Conservation (phyloP, 2,329 filamentous ascomycete genomes). For the Fusarium sp. region DNA sequence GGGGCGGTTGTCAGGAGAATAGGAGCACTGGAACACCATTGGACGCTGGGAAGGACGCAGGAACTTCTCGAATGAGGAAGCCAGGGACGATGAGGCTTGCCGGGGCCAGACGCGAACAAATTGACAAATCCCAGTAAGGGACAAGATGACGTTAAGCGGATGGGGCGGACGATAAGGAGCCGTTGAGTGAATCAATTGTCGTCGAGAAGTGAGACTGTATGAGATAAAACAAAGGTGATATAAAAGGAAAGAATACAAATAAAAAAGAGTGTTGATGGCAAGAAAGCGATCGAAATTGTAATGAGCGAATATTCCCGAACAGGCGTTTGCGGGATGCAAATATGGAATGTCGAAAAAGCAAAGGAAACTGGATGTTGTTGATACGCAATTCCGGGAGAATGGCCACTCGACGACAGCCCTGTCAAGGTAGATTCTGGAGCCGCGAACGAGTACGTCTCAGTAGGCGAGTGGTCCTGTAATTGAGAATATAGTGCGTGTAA, state of each 20-base stretch:
- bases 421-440: background rate
- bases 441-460: slow-evolving; percentile 1
- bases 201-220: slow-evolving; percentile 20
- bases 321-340: slow-evolving; percentile 24
- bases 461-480: slow-evolving; percentile 16
- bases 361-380: slow-evolving; percentile 26
- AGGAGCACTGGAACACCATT: slow-evolving; percentile 36
- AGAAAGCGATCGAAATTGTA: slow-evolving; percentile 8
- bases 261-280: background rate
- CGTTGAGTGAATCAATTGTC: slow-evolving; percentile 29
- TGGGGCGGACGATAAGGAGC: slow-evolving; percentile 39
- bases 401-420: slow-evolving; percentile 6
- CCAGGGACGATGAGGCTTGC: slow-evolving; percentile 36
- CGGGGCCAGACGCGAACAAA: slow-evolving; percentile 24
- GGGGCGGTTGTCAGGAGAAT: slow-evolving; percentile 33
- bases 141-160: slow-evolving; percentile 41
- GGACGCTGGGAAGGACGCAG: slow-evolving; percentile 20
- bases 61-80: slow-evolving; percentile 27
- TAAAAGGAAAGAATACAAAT: slow-evolving; percentile 3
- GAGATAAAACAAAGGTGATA: background rate
- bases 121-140: slow-evolving; percentile 41
- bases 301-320: slow-evolving; percentile 32
- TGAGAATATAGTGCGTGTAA: slow-evolving; percentile 15
- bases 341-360: slow-evolving; percentile 35
- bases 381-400: slow-evolving; percentile 10